Percentiles rank a stretch among this genome's conserved stretches.
Evolutionary conservation across 75 land plant genomes (phyloP).

Genomic region (Adiantum capillusveneris): DNA sequence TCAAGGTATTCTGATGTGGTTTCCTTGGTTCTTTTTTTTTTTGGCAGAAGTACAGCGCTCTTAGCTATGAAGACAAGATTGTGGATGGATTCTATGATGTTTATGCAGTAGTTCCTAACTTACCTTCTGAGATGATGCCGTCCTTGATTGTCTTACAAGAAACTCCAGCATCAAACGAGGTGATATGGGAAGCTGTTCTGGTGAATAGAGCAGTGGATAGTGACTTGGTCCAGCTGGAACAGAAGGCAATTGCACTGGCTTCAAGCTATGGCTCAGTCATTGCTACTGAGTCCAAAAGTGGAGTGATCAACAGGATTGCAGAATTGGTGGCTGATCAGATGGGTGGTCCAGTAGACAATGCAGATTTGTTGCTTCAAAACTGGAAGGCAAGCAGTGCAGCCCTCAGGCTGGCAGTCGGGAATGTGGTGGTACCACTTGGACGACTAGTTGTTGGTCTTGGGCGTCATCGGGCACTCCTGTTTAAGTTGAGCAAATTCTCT

Average conservation of each 20-base stretch:
- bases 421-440: conserved; percentile 87
- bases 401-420: conserved; percentile 46
- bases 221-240: conserved; percentile 58
- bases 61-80: conserved; percentile 85
- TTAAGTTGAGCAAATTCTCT: conserved; percentile 55
- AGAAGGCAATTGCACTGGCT: conserved; percentile 53
- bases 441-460: conserved; percentile 67
- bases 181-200: conserved; percentile 80
- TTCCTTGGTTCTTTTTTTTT: conserved; percentile 8
- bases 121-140: conserved; percentile 74
- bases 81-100: conserved; percentile 95
- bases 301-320: conserved; percentile 62
- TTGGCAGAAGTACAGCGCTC: conserved; percentile 70
- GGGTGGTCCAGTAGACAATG: conserved; percentile 83
- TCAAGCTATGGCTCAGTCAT: conserved; percentile 23
- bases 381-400: conserved; percentile 40
- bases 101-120: conserved; percentile 57
- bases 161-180: conserved; percentile 41
- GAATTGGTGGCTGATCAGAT: conserved; percentile 62
- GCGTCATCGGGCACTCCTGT: conserved; percentile 88
- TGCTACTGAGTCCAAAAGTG: conserved; percentile 14
- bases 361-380: conserved; percentile 42
- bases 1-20: too few relatives aligned
- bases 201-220: conserved; percentile 65
- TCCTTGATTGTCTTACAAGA: conserved; percentile 69